A percentile compares a stretch with the other conserved stretches of the same genome.
phyloP scores from a whole-genome alignment of 176 grass and related monocot species.

The Paspalum notatum region DNA sequence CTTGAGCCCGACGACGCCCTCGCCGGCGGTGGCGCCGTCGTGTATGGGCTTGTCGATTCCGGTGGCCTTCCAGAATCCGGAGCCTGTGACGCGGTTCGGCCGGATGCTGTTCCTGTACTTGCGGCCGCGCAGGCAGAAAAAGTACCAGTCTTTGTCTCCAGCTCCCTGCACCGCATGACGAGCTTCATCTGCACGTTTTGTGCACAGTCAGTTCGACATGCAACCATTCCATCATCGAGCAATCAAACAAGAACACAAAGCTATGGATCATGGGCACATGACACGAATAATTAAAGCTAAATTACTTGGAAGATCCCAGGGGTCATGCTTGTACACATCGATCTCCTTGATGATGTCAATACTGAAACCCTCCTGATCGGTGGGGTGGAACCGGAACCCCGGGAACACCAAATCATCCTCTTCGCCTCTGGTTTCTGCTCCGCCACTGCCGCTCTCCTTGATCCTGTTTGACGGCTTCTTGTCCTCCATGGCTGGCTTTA shows the following conservation, averaged over 20 bases:
- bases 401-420: slow-evolving; percentile 57
- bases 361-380: slow-evolving; percentile 55
- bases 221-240: background rate
- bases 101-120: slow-evolving; percentile 79
- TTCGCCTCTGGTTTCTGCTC: slow-evolving; percentile 5
- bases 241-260: background rate
- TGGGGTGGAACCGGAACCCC: slow-evolving; percentile 68
- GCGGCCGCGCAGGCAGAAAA: slow-evolving; percentile 62
- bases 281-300: background rate
- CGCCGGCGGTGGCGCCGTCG: slow-evolving; percentile 6
- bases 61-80: slow-evolving; percentile 82
- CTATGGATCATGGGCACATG: background rate
- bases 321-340: slow-evolving; percentile 70
- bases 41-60: slow-evolving; percentile 71
- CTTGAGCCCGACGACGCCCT: slow-evolving; percentile 66
- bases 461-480: background rate
- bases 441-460: background rate
- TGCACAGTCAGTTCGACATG: background rate
- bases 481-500: slow-evolving; percentile 20
- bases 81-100: slow-evolving; percentile 73
- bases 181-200: slow-evolving; percentile 37
- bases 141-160: slow-evolving; percentile 68
- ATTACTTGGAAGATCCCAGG: slow-evolving; percentile 75
- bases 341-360: slow-evolving; percentile 65
- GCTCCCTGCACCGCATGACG: slow-evolving; percentile 22